Percentiles rank a stretch among this genome's conserved stretches.
Evolutionary conservation across 345 rosid species (phyloP).

Genomic region (Ceriops zippeliana): DNA sequence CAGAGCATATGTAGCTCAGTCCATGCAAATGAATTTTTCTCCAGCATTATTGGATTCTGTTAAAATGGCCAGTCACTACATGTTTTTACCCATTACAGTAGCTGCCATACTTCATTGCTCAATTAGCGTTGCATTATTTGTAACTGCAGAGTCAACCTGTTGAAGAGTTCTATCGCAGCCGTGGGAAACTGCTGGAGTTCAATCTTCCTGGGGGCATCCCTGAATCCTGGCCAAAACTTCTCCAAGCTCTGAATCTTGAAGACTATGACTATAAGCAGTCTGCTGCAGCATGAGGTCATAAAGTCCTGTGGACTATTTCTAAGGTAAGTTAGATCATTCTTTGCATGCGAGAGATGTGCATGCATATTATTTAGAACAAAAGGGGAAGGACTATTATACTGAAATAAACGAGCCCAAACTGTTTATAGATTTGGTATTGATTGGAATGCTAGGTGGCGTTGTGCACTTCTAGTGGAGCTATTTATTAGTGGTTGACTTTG

Average conservation of each 20-base stretch:
- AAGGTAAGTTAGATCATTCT: slow-evolving; percentile 52
- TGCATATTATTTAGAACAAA: slow-evolving; percentile 27
- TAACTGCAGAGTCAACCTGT: slow-evolving; percentile 79
- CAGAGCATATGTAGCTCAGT: too few species aligned
- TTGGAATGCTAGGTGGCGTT: slow-evolving; percentile 13
- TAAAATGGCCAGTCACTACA: background rate
- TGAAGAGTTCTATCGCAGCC: slow-evolving; percentile 75
- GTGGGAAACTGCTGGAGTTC: slow-evolving; percentile 79
- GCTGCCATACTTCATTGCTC: background rate
- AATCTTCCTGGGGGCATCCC: slow-evolving; percentile 97
- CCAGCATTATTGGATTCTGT: background rate
- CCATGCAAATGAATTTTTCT: too few species aligned
- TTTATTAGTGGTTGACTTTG: slow-evolving; percentile 9
- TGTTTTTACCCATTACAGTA: too few species aligned
- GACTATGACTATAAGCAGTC: slow-evolving; percentile 52
- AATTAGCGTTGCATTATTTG: background rate
- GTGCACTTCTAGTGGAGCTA: slow-evolving; percentile 6
- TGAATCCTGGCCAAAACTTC: slow-evolving; percentile 94
- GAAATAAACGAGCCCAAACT: slow-evolving; percentile 10
- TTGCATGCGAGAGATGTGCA: slow-evolving; percentile 40
- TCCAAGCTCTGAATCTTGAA: slow-evolving; percentile 76
- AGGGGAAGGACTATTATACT: slow-evolving; percentile 9
- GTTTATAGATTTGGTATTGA: slow-evolving; percentile 8
- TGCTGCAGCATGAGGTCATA: slow-evolving; percentile 51
- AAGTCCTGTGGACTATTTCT: slow-evolving; percentile 13